These are phyloP conservation scores for Thamnidium elegans DNA, from an alignment of 192 early-diverging fungal species.

Conservation along the genomic window DNA sequence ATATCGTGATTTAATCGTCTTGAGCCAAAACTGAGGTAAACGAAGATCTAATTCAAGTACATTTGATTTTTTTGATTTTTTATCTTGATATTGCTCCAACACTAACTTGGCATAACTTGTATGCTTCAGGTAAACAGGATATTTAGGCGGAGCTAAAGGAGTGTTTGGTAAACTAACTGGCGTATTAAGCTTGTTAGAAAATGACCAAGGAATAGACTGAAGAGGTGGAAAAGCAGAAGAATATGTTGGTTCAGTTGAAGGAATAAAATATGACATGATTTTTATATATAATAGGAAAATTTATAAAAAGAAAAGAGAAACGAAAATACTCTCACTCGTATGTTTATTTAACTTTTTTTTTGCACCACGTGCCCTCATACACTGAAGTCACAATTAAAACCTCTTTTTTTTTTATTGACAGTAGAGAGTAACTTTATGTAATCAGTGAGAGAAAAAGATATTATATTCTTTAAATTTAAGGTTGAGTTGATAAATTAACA, in stretches of 20 bases:
- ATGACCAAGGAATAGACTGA: constrained; percentile 9
- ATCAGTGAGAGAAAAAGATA: too few species aligned
- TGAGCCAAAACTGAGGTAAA: constrained; percentile 60
- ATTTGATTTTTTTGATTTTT: constrained; percentile 1
- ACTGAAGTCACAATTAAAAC: too few species aligned
- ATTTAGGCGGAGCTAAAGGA: constrained; percentile 20
- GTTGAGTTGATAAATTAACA: too few species aligned
- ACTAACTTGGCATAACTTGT: constrained; percentile 28
- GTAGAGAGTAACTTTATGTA: too few species aligned
- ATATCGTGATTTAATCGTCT: constrained; percentile 52
- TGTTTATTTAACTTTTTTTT: not conserved
- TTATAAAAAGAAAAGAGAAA: not conserved
- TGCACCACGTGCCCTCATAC: not conserved
- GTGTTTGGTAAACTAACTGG: not conserved
- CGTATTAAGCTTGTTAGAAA: not conserved
- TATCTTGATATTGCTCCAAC: constrained; percentile 14
- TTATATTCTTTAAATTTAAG: too few species aligned
- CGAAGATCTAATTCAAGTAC: constrained; percentile 21
- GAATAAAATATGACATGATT: not conserved
- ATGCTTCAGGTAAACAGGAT: constrained; percentile 29
- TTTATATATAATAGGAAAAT: not conserved
- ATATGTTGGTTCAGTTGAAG: constrained; percentile 12
- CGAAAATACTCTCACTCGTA: not conserved
- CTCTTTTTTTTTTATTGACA: too few species aligned
- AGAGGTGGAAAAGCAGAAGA: constrained; percentile 28